Base-by-base conservation (phyloP, 495 filamentous ascomycete genomes). In the Clohesyomyces aquaticus region DNA sequence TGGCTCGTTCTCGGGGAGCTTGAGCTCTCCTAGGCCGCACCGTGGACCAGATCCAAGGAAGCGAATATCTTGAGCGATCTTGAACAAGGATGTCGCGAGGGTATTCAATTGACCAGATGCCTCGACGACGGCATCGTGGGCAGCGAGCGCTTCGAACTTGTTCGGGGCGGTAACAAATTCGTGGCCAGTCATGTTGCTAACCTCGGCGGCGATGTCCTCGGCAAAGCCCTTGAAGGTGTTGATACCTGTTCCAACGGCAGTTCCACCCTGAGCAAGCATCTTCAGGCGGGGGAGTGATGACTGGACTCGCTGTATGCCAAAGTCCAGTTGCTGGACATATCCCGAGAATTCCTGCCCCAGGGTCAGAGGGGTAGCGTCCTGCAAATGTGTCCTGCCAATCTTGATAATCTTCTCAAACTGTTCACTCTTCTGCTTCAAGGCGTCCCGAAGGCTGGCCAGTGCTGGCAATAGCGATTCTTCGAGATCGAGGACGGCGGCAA, bases 131-230 rank as follows among this genome's bases (percentile, higher is more conserved):
- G 94, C 90, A 73, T 98, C 94, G 78, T 98, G 94, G 43, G 94
- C 90, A 55, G 95, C 95, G n/a, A 98, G 87, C 4, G 94, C 87
- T 80, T 98, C 94, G 73, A 98, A 98, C 81, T 98, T 98, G 85
- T 98, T 98, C 57, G 94, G 93, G 19, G 94, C 94, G 14, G 95
- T 98, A 78, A 89, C 85, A 84, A 98, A 98, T 70, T 92, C 83
- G 66, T 88, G 91, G 63, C 91, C 91, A 19, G 95, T 94, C 84
- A 96, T 88, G 78, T 89, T 93, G 77, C 77, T 87, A 55, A 98
- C 90, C 78, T 97, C 94, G 21, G 83, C 82, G 23, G 94, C 95
- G 68, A 98, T 89, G 29, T 81, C 89, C 79, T 95, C 92, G 38
- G 91, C 94, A 75, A 98, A 98, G 59, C 95, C 95, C 77, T 88